Evolutionary conservation across 208 protist species (phyloP), one percentile per base, ranked within the genome.

Genomic region (Trypanosoma theileri): DNA sequence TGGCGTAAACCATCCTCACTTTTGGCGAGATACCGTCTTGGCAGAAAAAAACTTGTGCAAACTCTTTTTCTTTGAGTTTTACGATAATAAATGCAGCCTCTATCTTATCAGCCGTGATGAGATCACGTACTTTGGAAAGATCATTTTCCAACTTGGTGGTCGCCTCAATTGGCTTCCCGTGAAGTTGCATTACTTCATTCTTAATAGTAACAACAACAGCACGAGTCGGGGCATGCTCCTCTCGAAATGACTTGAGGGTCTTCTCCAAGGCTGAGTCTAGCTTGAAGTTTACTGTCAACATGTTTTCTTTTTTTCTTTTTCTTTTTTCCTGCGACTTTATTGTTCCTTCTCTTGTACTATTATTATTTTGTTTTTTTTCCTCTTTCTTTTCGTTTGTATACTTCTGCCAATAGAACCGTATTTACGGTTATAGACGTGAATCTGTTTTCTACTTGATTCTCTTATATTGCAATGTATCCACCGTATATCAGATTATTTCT

Each of bases 1-100:
- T 69, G 6, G 85, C 79, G 66, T 89, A 92, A 19, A 92, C 60
- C 79, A 94, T 92, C 16, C 77, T 65, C 17, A 88, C 73, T 66
- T 78, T 82, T 13, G 89, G 72, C 52, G 75, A 82, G 2, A 80
- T 63, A 56, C 42, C 44, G 12, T 91, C 80, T 28, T 54, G 63
- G 45, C 87, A 80, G 62, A 86, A 92, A n/a, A 82, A 59, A 14
- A 94, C 67, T 21, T 88, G 55, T n/a, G 64, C 55, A 51, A 75
- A 73, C 40, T 76, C 51, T 22, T 51, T 73, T 12, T 74, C 61
- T 22, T 68, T 56, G 26, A 76, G 65, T 66, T 75, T 77, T 21
- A 90, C 62, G 14, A 90, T 58, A 28, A 85, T 62, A 59, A 82
- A 90, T 3, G 82, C 85, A 1, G 69, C 72, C 9, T 70, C 59